phyloP scores from a whole-genome alignment of 2,329 filamentous ascomycete genomes.

The Ploettnerulaceae sp. region DNA sequence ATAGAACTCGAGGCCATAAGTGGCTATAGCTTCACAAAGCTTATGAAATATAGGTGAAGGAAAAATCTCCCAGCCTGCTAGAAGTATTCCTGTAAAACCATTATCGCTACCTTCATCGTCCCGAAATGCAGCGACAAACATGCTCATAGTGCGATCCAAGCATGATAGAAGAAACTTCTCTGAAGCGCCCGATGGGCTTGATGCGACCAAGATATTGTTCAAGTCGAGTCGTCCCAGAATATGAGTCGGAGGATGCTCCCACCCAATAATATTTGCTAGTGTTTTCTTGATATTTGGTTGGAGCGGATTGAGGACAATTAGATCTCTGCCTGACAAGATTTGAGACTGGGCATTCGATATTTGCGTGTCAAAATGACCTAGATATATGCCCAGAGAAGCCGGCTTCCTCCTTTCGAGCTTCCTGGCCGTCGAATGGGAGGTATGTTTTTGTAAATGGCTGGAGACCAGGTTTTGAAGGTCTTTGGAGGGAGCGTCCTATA shows the following conservation, averaged over 20 bases:
- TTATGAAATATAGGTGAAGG: constrained; percentile 28
- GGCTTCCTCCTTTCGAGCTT: constrained; percentile 12
- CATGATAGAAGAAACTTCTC: constrained; percentile 4
- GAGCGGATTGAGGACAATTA: constrained; percentile 17
- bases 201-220: not conserved
- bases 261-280: constrained; percentile 17
- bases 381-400: constrained; percentile 29
- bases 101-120: constrained; percentile 33
- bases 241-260: constrained; percentile 18
- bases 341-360: constrained; percentile 9
- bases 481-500: not conserved
- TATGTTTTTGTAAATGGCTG: constrained; percentile 16
- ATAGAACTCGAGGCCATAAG: constrained; percentile 37
- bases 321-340: constrained; percentile 7
- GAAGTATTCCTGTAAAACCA: constrained; percentile 38
- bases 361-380: constrained; percentile 26
- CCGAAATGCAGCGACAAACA: constrained; percentile 26
- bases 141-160: constrained; percentile 21
- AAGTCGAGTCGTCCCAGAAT: constrained; percentile 34
- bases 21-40: constrained; percentile 30
- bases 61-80: constrained; percentile 39
- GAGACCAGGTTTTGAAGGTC: not conserved
- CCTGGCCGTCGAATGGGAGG: constrained; percentile 1
- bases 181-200: not conserved
- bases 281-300: constrained; percentile 8